Conservation (phyloP, 805 yeast species). For the Millerozyma miso region DNA sequence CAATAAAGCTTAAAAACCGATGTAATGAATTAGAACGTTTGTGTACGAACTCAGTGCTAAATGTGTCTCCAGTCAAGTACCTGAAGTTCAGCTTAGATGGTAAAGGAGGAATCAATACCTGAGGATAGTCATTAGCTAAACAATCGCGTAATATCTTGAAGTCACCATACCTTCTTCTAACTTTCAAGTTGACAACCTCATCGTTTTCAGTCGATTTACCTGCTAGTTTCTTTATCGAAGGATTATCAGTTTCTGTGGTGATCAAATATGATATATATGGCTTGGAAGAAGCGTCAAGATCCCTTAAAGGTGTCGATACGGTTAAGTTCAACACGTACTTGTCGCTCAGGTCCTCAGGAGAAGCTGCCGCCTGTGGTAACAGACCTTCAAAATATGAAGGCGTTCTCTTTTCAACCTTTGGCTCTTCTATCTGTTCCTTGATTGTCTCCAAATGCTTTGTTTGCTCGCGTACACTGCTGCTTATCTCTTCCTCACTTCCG, state of each 20-base stretch:
- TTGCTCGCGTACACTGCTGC: background rate
- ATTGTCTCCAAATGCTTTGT: background rate
- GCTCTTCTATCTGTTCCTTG: background rate
- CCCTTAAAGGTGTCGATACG: slow-evolving; percentile 65
- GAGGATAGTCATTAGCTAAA: slow-evolving; percentile 73
- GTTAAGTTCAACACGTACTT: slow-evolving; percentile 16
- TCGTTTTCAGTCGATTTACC: slow-evolving; percentile 16
- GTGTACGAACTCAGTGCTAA: slow-evolving; percentile 76
- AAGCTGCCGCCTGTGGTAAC: background rate
- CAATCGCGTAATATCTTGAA: slow-evolving; percentile 75
- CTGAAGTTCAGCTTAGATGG: slow-evolving; percentile 91
- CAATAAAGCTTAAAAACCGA: slow-evolving; percentile 67
- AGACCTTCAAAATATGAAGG: background rate
- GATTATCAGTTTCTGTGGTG: slow-evolving; percentile 59
- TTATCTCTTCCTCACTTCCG: slow-evolving; percentile 3
- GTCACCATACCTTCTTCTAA: slow-evolving; percentile 83
- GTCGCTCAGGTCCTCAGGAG: slow-evolving; percentile 7
- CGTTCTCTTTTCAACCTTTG: background rate
- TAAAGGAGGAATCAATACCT: slow-evolving; percentile 84
- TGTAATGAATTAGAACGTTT: slow-evolving; percentile 78
- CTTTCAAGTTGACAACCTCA: slow-evolving; percentile 33
- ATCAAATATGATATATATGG: slow-evolving; percentile 73
- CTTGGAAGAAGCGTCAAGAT: slow-evolving; percentile 63
- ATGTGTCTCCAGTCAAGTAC: slow-evolving; percentile 90
- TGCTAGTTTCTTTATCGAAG: slow-evolving; percentile 42